Conservation (phyloP, 2,329 filamentous ascomycete species). For the Calonectria hawksworthii region DNA sequence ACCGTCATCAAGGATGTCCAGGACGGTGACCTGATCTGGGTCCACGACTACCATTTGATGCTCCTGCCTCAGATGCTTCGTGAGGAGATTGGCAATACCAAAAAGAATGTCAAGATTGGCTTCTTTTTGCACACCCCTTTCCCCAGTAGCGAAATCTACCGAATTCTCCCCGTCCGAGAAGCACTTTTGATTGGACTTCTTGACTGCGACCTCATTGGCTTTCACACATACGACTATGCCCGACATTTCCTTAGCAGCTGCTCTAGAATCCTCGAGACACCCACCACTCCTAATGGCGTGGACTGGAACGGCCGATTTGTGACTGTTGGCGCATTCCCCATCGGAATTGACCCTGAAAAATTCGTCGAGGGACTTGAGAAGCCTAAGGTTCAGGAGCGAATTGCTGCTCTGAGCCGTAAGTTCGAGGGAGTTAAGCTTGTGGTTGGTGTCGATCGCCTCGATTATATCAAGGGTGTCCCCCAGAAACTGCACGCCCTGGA, state of each 20-base stretch:
- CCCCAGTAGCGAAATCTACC: slow-evolving; percentile 96
- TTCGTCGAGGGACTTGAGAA: slow-evolving; percentile 91
- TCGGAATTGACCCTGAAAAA: slow-evolving; percentile 97
- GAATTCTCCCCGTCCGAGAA: slow-evolving; percentile 93
- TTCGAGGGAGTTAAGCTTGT: slow-evolving; percentile 97
- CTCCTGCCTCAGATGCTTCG: slow-evolving; percentile 95
- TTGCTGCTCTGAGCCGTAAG: slow-evolving; percentile 86
- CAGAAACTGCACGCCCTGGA: slow-evolving; percentile 98
- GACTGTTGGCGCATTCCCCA: slow-evolving; percentile 94
- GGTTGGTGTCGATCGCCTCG: slow-evolving; percentile 94
- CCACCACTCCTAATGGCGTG: slow-evolving; percentile 92
- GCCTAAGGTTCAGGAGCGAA: slow-evolving; percentile 88
- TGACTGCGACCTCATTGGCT: slow-evolving; percentile 95
- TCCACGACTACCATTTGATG: slow-evolving; percentile 99
- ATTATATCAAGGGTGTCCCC: slow-evolving; percentile 99
- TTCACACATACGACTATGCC: slow-evolving; percentile 99
- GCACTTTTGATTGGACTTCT: slow-evolving; percentile 89
- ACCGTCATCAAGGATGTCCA: slow-evolving; percentile 88
- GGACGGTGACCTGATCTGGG: slow-evolving; percentile 96
- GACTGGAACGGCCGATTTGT: slow-evolving; percentile 91
- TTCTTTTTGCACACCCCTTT: slow-evolving; percentile 99
- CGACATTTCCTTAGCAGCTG: slow-evolving; percentile 97
- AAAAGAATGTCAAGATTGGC: slow-evolving; percentile 95
- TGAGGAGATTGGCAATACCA: slow-evolving; percentile 83
- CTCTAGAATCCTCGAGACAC: slow-evolving; percentile 85